Conservation (phyloP, 2,329 filamentous ascomycete genomes). For the Aureobasidium sp. region DNA sequence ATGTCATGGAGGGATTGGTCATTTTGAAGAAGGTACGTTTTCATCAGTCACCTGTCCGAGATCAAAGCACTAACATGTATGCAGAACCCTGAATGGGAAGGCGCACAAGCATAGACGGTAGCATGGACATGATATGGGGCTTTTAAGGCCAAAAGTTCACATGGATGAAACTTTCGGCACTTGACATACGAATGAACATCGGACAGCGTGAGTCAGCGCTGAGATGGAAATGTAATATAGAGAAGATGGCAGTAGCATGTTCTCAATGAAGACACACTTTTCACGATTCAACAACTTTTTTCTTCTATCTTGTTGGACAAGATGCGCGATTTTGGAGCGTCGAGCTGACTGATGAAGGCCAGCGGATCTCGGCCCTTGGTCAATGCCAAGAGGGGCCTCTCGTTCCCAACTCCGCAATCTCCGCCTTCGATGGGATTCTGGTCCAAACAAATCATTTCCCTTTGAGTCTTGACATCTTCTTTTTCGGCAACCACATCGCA, state of each 20-base stretch:
- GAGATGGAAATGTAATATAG: slow-evolving; percentile 13
- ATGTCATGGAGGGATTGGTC: slow-evolving; percentile 85
- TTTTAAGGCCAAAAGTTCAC: slow-evolving; percentile 7
- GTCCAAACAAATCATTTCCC: slow-evolving; percentile 15
- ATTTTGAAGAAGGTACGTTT: slow-evolving; percentile 86
- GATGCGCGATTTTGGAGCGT: slow-evolving; percentile 11
- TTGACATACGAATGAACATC: not conserved
- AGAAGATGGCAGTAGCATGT: slow-evolving; percentile 2
- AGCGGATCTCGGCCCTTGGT: not conserved
- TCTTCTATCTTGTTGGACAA: not conserved
- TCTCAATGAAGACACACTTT: slow-evolving; percentile 4
- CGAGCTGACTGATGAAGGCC: not conserved
- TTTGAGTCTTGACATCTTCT: slow-evolving; percentile 8
- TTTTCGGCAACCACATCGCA: not conserved
- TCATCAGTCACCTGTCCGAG: not conserved
- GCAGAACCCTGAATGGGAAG: slow-evolving; percentile 29
- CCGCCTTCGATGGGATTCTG: slow-evolving; percentile 11
- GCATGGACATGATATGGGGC: slow-evolving; percentile 4
- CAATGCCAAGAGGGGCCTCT: not conserved
- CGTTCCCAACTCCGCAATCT: slow-evolving; percentile 9
- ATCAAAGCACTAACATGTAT: slow-evolving; percentile 5
- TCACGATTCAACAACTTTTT: not conserved
- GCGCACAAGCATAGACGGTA: slow-evolving; percentile 19
- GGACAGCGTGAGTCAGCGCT: not conserved
- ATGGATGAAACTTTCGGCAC: not conserved